These are phyloP conservation scores for Vigna reflexopilosa DNA, from an alignment of 306 rosid species.

Conservation along the genomic window DNA sequence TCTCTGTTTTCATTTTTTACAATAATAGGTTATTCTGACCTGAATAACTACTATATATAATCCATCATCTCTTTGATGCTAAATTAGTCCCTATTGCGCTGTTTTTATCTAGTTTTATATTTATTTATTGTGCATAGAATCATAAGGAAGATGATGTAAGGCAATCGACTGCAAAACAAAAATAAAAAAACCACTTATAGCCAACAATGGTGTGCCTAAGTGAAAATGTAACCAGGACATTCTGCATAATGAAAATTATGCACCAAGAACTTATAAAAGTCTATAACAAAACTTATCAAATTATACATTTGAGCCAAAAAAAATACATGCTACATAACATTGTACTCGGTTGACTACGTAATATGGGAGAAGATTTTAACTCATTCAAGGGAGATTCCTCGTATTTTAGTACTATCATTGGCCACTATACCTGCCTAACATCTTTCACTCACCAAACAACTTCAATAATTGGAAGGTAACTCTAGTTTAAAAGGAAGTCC, in stretches of 20 bases:
- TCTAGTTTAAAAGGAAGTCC: background rate
- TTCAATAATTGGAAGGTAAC: conserved; percentile 30
- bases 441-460: conserved; percentile 31
- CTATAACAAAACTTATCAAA: conserved; percentile 7
- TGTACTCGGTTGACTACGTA: background rate
- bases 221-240: background rate
- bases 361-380: conserved; percentile 1
- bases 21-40: background rate
- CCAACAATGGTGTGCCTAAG: background rate
- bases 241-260: background rate
- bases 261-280: conserved; percentile 3
- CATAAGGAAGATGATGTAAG: too few species aligned
- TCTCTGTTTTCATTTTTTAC: background rate
- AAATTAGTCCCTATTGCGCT: background rate
- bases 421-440: conserved; percentile 29
- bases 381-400: conserved; percentile 26
- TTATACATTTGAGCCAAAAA: conserved; percentile 27
- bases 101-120: too few species aligned
- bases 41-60: background rate
- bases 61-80: background rate
- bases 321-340: background rate
- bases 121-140: too few species aligned
- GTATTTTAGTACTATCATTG: conserved; percentile 24
- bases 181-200: too few species aligned
- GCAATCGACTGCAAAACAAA: too few species aligned